Evolutionary conservation across 2,329 filamentous ascomycete species (phyloP), one percentile per base, ranked within the genome.

Genomic region (Cladophialophora bantiana): DNA sequence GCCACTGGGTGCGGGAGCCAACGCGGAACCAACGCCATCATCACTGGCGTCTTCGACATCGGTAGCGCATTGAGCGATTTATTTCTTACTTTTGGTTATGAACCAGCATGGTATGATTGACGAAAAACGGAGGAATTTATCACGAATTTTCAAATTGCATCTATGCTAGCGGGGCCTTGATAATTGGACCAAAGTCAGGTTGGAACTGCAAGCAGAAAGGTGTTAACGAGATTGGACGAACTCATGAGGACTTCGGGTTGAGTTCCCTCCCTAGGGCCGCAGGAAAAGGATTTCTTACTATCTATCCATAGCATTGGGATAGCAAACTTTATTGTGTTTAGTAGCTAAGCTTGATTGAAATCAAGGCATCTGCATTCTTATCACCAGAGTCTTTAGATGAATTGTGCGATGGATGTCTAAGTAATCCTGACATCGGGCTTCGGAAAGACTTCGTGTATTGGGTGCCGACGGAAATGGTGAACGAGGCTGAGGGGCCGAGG

Each of bases 1-100:
- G 45, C 80, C 81, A 7, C 76, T 82, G 48, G 78, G 77, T 34
- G 59, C 38, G 35, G 32, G 59, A 20, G 38, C 61, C n/a, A 52
- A 54, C 48, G 42, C 64, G 13, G 62, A 58, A 26, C 38, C 65
- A 34, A n/a, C 45, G n/a, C 53, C 42, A 7, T 65, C 68, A 52
- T 40, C 53, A 15, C 59, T 65, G 48, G 67, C 65, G 26, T 58
- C 57, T 6, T 69, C 69, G 45, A 67, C 60, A 13, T 67, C 70
- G 3, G 56, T 67, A 57, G 70, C 67, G 18, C 38, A 67, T 50
- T 68, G 54, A 68, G 42, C 45, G 58, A 5, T 35, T 34, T 32
- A 32, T 52, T 31, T 42, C 31, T 62, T 40, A 35, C 12, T 54
- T 40, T 48, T 15, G 36, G 15, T 26, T 12, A 42, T 52, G 31